Evolutionary conservation across 179 eudicot genomes (phyloP).

Genomic region (Drosera spatulata): DNA sequence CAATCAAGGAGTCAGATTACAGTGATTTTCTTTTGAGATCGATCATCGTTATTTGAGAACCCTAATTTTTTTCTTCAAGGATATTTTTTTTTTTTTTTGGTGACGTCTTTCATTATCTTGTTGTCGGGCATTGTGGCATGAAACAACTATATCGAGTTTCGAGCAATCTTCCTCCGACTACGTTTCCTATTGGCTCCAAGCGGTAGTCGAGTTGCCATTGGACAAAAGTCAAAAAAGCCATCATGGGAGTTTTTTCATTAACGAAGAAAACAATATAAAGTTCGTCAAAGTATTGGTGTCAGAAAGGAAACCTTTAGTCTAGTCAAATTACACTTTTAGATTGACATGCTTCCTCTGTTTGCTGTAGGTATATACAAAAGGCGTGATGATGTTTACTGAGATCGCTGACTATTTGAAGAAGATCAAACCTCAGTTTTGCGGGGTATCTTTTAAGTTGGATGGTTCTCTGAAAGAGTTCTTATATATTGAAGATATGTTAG

Average conservation of each 20-base stretch:
- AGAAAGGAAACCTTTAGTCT: background rate
- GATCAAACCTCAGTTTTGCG: slow-evolving; percentile 28
- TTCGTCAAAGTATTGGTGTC: background rate
- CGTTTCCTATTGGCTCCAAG: too few relatives aligned
- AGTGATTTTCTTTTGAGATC: too few relatives aligned
- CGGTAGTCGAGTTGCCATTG: too few relatives aligned
- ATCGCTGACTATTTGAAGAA: slow-evolving; percentile 42
- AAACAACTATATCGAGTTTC: too few relatives aligned
- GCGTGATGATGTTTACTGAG: slow-evolving; percentile 45
- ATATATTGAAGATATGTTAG: slow-evolving; percentile 57
- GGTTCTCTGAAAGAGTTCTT: slow-evolving; percentile 41
- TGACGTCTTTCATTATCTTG: too few relatives aligned
- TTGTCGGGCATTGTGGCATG: too few relatives aligned
- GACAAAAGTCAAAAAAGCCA: too few relatives aligned
- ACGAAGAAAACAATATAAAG: background rate
- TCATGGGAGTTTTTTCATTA: background rate
- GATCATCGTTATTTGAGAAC: too few relatives aligned
- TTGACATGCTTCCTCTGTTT: slow-evolving; percentile 4
- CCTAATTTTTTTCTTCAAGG: too few relatives aligned
- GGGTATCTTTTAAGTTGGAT: slow-evolving; percentile 31
- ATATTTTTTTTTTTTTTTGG: too few relatives aligned
- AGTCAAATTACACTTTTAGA: background rate
- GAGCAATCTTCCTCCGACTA: too few relatives aligned
- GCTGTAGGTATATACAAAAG: slow-evolving; percentile 49
- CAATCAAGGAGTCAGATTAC: too few relatives aligned